Percentiles rank a stretch among this genome's conserved stretches.
Conservation (phyloP, 2,329 filamentous ascomycete species). For the Thielaviopsis euricoi region DNA sequence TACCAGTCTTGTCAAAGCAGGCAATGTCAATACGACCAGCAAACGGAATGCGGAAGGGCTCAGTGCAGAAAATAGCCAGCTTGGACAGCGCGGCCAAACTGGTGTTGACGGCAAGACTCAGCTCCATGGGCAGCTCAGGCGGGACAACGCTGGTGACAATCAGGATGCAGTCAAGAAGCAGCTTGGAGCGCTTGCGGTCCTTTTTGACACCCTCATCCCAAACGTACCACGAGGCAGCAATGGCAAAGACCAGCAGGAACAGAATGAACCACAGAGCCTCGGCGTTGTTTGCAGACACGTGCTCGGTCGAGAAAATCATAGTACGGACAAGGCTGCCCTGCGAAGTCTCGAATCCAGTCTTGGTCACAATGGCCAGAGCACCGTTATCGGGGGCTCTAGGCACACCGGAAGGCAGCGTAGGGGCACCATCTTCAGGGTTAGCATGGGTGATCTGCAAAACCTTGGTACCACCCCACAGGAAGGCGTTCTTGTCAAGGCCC, state of each 20-base stretch:
- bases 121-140: conserved; percentile 96
- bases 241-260: conserved; percentile 87
- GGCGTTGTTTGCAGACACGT: conserved; percentile 93
- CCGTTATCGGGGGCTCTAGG: conserved; percentile 80
- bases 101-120: conserved; percentile 93
- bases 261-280: conserved; percentile 96
- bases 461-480: conserved; percentile 95
- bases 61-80: conserved; percentile 95
- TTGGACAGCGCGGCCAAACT: conserved; percentile 88
- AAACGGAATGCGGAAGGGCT: conserved; percentile 94
- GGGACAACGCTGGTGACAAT: conserved; percentile 97
- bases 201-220: conserved; percentile 92
- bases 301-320: conserved; percentile 99
- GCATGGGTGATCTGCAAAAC: conserved; percentile 89
- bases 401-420: conserved; percentile 59
- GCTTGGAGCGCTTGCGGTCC: conserved; percentile 92
- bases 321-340: conserved; percentile 94
- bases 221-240: conserved; percentile 97
- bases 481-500: conserved; percentile 88
- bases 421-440: conserved; percentile 56
- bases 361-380: conserved; percentile 82
- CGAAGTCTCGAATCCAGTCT: conserved; percentile 97
- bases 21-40: conserved; percentile 90
- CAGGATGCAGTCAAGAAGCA: conserved; percentile 89
- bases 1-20: conserved; percentile 98